Percentiles rank a stretch among this genome's conserved stretches.
These are phyloP conservation scores for Ophiostoma piceae DNA, from an alignment of 2,329 filamentous ascomycete species.

Conservation along the genomic window DNA sequence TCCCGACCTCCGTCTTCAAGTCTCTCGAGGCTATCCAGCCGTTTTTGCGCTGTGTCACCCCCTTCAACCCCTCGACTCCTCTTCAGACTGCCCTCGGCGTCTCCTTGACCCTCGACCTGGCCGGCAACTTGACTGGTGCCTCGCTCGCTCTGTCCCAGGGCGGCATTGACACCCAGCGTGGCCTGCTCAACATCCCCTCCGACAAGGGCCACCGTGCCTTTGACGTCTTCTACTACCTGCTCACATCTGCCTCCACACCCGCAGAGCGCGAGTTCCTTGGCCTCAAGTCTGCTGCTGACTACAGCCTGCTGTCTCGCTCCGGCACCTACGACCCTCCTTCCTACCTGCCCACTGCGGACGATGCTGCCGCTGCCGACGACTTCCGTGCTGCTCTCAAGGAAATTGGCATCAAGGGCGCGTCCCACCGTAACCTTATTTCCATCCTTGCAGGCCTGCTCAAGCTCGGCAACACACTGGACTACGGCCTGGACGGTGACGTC, in stretches of 20 bases:
- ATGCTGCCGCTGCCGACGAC: constrained; percentile 87
- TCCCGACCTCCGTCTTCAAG: constrained; percentile 70
- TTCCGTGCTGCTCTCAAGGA: constrained; percentile 81
- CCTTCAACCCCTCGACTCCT: constrained; percentile 78
- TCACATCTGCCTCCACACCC: constrained; percentile 83
- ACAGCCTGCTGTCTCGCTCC: constrained; percentile 73
- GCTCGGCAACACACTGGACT: constrained; percentile 83
- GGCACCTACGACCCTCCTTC: constrained; percentile 79
- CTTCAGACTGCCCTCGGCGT: constrained; percentile 76
- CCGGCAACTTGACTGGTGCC: constrained; percentile 71
- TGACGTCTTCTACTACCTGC: constrained; percentile 94
- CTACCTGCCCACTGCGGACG: constrained; percentile 88
- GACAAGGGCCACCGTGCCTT: constrained; percentile 85
- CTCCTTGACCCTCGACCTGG: constrained; percentile 73
- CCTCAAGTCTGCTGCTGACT: constrained; percentile 69
- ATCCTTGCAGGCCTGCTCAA: constrained; percentile 82
- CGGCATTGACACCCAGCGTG: constrained; percentile 77
- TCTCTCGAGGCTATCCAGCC: constrained; percentile 77
- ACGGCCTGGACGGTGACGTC: constrained; percentile 75
- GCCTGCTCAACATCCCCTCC: constrained; percentile 72
- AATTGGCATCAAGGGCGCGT: constrained; percentile 86
- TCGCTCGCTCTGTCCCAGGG: constrained; percentile 75
- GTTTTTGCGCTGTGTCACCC: constrained; percentile 81
- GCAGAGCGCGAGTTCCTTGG: constrained; percentile 85
- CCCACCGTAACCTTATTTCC: constrained; percentile 77